Evolutionary conservation across 805 yeast genomes (phyloP), one percentile per base, ranked within the genome.

Genomic region (Zygotorulaspora florentina): DNA sequence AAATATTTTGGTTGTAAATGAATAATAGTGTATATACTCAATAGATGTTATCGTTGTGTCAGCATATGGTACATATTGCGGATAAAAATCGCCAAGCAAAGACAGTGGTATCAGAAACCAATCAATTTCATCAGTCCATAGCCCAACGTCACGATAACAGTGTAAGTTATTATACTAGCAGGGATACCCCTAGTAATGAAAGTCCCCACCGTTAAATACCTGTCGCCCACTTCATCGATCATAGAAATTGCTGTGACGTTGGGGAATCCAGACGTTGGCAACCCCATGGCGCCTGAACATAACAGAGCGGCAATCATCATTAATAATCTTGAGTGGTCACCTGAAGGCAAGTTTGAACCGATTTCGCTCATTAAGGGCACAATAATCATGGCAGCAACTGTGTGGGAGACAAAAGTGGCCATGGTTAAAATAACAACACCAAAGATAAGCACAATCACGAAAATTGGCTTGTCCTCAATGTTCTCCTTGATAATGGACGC

Each of bases 181-280:
- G 96, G 96, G 8, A 91, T 88, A 62, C 99, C 99, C 49, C 95
- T 76, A 10, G 85, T 83, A 37, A 93, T 87, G 60, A 93, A 93
- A 28, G 86, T 85, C 12, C 81, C 77, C 12, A 90, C 98, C 0
- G 89, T 84, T 57, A 93, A 70, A 61, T 93, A 93, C 15, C 95
- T 88, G 45, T 84, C 83, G 8, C 98, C 98, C 35, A 90, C 76
- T 58, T 87, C 96, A 64, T 93, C 96, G 5, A 90, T 82, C 80
- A 89, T 80, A 47, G 97, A 89, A 51, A 93, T 88, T 0, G 98
- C 99, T 0, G 98, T 89, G 29, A 93, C 96, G 58, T 93, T 93
- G 3, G 99, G 99, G 73, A 93, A 91, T 0, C 99, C 98, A 2
- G 96, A 86, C 0, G 98, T 93, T 25, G 99, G 98, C 43, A 93